A percentile compares a stretch with the other conserved stretches of the same genome.
Evolutionary conservation across 129 eudicot genomes (phyloP).

Genomic region (Arctium minus): DNA sequence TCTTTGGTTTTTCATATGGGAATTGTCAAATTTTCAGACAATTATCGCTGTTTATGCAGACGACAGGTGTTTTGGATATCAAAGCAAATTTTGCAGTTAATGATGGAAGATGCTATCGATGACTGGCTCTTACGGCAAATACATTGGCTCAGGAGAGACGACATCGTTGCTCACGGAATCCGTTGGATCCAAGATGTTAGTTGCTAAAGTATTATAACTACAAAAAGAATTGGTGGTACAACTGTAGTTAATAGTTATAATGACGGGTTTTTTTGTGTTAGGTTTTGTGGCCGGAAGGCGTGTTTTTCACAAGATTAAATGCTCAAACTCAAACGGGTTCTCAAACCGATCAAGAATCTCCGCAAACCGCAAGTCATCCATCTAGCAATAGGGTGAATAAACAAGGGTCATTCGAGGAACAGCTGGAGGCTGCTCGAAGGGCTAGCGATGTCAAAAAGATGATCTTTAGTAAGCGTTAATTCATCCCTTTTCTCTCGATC

Average conservation of each 20-base stretch:
- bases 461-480: slow-evolving; percentile 58
- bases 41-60: slow-evolving; percentile 36
- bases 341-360: slow-evolving; percentile 43
- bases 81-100: slow-evolving; percentile 90
- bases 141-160: slow-evolving; percentile 90
- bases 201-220: not conserved
- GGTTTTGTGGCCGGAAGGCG: slow-evolving; percentile 95
- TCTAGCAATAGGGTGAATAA: slow-evolving; percentile 44
- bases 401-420: slow-evolving; percentile 68
- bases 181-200: slow-evolving; percentile 96
- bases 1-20: no score
- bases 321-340: slow-evolving; percentile 30
- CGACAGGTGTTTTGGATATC: slow-evolving; percentile 99
- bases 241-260: not conserved
- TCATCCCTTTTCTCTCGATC: not conserved
- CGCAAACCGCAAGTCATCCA: slow-evolving; percentile 29
- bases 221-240: not conserved
- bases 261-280: slow-evolving; percentile 22
- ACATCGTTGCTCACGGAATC: slow-evolving; percentile 74
- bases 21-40: not conserved
- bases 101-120: slow-evolving; percentile 99
- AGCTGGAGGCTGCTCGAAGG: slow-evolving; percentile 94
- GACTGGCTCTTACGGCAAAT: slow-evolving; percentile 97
- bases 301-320: slow-evolving; percentile 55
- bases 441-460: slow-evolving; percentile 91